A percentile compares a stretch with the other conserved stretches of the same genome.
phyloP scores from a whole-genome alignment of 23 red algal species.

The Gracilariopsis chorda region DNA sequence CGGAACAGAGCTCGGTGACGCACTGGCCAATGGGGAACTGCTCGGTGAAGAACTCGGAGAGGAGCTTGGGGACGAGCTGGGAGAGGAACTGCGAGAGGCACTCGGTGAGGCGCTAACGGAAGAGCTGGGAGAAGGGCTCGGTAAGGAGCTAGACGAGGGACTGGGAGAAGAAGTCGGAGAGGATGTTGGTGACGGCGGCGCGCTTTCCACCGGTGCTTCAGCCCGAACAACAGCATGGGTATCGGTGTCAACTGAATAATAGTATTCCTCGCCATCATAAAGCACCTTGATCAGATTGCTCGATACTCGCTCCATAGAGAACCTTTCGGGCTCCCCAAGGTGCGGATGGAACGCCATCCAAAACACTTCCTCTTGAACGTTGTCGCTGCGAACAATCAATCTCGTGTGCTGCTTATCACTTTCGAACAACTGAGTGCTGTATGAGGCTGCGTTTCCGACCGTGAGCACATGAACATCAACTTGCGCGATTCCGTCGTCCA shows the following conservation, averaged over 20 bases:
- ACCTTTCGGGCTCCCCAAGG: not conserved
- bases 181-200: not conserved
- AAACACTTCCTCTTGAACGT: not conserved
- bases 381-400: slow-evolving; percentile 3
- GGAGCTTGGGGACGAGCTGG: too few relatives aligned
- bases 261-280: slow-evolving; percentile 4
- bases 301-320: not conserved
- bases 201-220: not conserved
- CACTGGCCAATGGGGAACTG: too few relatives aligned
- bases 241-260: slow-evolving; percentile 6
- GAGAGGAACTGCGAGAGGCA: too few relatives aligned
- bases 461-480: slow-evolving; percentile 14
- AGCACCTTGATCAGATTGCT: not conserved
- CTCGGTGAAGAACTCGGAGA: too few relatives aligned
- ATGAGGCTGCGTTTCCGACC: not conserved
- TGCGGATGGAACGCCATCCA: slow-evolving; percentile 33
- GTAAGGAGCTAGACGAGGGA: too few relatives aligned
- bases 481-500: not conserved
- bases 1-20: not conserved
- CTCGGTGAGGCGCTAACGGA: too few relatives aligned
- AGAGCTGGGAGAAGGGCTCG: too few relatives aligned
- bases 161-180: too few relatives aligned
- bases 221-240: not conserved
- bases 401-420: not conserved
- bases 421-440: not conserved